Conservation (phyloP, 495 filamentous ascomycete species). For the Penicillium riverlandense region DNA sequence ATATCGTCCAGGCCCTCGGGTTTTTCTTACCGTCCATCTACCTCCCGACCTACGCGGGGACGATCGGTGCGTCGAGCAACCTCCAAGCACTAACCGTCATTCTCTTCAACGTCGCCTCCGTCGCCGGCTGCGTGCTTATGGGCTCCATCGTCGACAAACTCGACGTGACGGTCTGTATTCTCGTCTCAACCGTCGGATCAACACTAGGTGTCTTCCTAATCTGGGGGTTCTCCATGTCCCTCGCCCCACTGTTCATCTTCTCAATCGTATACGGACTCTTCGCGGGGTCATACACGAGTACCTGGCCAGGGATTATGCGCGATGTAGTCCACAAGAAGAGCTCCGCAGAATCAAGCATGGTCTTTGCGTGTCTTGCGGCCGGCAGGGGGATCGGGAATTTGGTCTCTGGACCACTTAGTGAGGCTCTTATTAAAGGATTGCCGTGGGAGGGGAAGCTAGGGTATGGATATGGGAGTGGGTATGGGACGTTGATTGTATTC, state of each 20-base stretch:
- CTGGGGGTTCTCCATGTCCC: conserved; percentile 51
- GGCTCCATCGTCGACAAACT: conserved; percentile 47
- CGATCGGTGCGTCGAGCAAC: conserved; percentile 24
- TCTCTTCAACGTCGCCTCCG: conserved; percentile 43
- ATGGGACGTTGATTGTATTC: conserved; percentile 33
- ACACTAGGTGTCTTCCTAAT: conserved; percentile 50
- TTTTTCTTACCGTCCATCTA: conserved; percentile 56
- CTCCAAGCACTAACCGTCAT: conserved; percentile 35
- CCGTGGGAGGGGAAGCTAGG: neutral
- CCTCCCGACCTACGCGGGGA: conserved; percentile 46
- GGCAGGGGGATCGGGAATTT: conserved; percentile 56
- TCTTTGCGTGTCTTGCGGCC: conserved; percentile 49
- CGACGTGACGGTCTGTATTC: conserved; percentile 48
- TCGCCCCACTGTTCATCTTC: conserved; percentile 51
- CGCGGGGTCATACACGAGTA: conserved; percentile 47
- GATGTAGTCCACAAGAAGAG: conserved; percentile 30
- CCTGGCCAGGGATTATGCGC: conserved; percentile 52
- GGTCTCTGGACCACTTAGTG: conserved; percentile 48
- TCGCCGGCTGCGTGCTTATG: conserved; percentile 48
- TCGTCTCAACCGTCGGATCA: conserved; percentile 46
- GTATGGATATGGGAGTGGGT: conserved; percentile 29
- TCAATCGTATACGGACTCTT: conserved; percentile 55
- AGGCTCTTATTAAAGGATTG: conserved; percentile 33
- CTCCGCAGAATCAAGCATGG: conserved; percentile 40
- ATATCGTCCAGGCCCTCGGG: conserved; percentile 47